Conservation (phyloP, 441 rosid species). For the Croton setiger region DNA sequence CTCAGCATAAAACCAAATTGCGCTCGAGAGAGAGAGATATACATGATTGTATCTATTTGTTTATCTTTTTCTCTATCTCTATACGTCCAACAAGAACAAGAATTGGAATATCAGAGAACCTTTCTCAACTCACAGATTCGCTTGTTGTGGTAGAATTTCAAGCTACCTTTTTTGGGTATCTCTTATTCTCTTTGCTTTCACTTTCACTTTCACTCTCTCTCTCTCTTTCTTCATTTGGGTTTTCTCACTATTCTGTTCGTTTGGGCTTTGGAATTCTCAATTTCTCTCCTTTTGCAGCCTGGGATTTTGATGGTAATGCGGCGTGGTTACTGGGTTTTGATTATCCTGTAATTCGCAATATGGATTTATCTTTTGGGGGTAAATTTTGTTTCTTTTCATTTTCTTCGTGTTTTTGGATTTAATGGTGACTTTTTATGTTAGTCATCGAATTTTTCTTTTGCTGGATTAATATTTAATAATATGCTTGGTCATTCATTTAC, state of each 20-base stretch:
- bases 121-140: conserved; percentile 38
- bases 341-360: conserved; percentile 26
- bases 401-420: conserved; percentile 21
- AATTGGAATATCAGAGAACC: neutral
- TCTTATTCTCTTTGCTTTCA: conserved; percentile 28
- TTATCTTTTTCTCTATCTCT: neutral
- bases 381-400: neutral
- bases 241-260: conserved; percentile 1
- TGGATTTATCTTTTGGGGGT: conserved; percentile 54
- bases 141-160: conserved; percentile 37
- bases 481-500: conserved; percentile 16
- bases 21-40: neutral
- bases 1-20: neutral
- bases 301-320: conserved; percentile 53
- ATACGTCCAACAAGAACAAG: neutral
- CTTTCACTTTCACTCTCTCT: conserved; percentile 13
- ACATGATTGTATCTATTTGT: neutral
- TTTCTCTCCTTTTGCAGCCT: conserved; percentile 43
- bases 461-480: conserved; percentile 21
- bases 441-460: conserved; percentile 12
- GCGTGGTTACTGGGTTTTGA: conserved; percentile 35
- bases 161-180: conserved; percentile 36
- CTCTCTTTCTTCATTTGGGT: conserved; percentile 15
- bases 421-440: conserved; percentile 11
- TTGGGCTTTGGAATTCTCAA: conserved; percentile 4